Evolutionary conservation across 2,329 filamentous ascomycete species (phyloP), one percentile per base, ranked within the genome.

Genomic region (Knufia fluminis): DNA sequence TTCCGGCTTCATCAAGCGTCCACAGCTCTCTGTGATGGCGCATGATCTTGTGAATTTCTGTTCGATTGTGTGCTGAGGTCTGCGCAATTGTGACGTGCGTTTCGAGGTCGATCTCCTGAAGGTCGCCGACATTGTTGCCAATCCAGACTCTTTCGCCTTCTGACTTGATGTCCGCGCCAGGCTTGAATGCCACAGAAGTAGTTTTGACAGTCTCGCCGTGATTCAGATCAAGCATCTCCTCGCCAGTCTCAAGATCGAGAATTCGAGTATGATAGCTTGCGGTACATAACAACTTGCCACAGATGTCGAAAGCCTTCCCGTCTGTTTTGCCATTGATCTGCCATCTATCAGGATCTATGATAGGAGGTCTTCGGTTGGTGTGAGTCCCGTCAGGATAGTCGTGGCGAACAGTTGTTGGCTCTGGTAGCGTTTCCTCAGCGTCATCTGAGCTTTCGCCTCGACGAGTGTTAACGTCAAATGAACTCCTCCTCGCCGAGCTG

Each of bases 1-100:
- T 86, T 9, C 92, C 92, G 41, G 85, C 81, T 55, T 96, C 90
- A 63, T 97, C 92, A 42, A 98, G 66, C 0, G 90, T 90, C 92
- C 92, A 98, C 64, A 98, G 79, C 61, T 96, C 86, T 57, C 88
- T 87, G 54, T 80, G 83, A 64, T 94, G 85, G 33, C 92, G 81
- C 62, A 87, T 85, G 36, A 98, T 94, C 59, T 82, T 87, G 55
- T 86, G 78, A 45, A 98, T 78, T 58, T 94, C 86, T 53, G 81
- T 77, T 36, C 86, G 80, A 6, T 82, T 80, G 60, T 97, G 92
- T 1, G 86, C 85, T 45, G 77, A 69, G 59, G 85, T 86, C 16
- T 77, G 84, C 23, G 77, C 73, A 12, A 86, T 73, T 40, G 95
- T 74, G 31, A 76, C 79, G 61, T 90, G 83, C 0, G 81, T 82